phyloP scores from a whole-genome alignment of 352 stramenopile genomes.

The Aphanomyces euteiches region DNA sequence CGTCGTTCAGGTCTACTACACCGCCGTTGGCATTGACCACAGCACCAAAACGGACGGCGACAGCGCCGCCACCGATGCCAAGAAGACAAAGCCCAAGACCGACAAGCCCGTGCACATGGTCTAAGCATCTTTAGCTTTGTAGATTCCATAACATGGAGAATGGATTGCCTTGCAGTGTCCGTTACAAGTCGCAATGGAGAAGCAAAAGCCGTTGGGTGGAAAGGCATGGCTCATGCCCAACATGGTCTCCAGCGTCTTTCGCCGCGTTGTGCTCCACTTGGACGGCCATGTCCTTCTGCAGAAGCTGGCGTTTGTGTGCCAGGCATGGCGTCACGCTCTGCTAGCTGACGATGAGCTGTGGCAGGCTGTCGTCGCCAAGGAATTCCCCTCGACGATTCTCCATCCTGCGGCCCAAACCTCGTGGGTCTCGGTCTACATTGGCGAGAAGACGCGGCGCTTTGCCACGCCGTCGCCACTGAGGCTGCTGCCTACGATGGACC shows the following conservation, averaged over 20 bases:
- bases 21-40: conserved; percentile 42
- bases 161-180: not conserved
- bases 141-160: not conserved
- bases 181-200: not conserved
- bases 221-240: not conserved
- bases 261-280: not conserved
- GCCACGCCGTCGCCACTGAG: not conserved
- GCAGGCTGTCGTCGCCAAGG: not conserved
- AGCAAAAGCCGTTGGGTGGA: not conserved
- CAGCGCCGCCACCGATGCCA: conserved; percentile 12
- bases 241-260: not conserved
- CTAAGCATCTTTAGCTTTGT: conserved; percentile 1
- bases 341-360: not conserved
- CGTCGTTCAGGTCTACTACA: conserved; percentile 48
- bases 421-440: conserved; percentile 10
- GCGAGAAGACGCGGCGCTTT: not conserved
- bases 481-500: not conserved
- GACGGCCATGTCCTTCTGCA: not conserved
- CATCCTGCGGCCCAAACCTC: not conserved
- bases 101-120: conserved; percentile 29
- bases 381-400: conserved; percentile 7
- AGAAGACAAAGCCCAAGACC: conserved; percentile 3
- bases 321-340: not conserved
- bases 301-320: not conserved
- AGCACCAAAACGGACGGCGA: conserved; percentile 22